phyloP scores from a whole-genome alignment of 768 basidiomycete genomes.

The Naganishia vishniacii region DNA sequence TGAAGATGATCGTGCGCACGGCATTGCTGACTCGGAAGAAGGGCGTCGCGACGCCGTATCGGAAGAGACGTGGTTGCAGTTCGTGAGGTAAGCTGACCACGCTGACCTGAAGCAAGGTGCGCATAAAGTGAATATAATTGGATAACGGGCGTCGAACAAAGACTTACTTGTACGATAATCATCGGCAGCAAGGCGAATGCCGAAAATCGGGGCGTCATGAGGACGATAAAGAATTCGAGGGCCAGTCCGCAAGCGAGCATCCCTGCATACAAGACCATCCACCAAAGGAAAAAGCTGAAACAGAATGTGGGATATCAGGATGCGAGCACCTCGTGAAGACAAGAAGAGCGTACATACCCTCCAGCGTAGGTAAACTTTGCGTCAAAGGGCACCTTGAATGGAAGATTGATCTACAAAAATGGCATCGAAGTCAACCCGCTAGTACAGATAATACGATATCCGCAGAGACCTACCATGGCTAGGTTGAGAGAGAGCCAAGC shows the following conservation, averaged over 20 bases:
- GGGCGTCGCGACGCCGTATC: slow-evolving; percentile 46
- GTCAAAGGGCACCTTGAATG: slow-evolving; percentile 52
- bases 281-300: slow-evolving; percentile 48
- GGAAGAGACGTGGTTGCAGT: slow-evolving; percentile 46
- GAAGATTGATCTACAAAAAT: slow-evolving; percentile 48
- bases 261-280: slow-evolving; percentile 44
- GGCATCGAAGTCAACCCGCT: not conserved
- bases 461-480: slow-evolving; percentile 38
- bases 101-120: slow-evolving; percentile 15
- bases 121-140: slow-evolving; percentile 10
- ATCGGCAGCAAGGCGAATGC: slow-evolving; percentile 47
- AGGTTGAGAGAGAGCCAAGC: slow-evolving; percentile 51
- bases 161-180: slow-evolving; percentile 37
- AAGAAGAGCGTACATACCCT: slow-evolving; percentile 23
- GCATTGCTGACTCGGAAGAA: slow-evolving; percentile 43
- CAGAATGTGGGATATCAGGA: slow-evolving; percentile 26
- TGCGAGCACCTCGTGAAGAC: not conserved
- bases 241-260: slow-evolving; percentile 40
- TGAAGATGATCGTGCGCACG: slow-evolving; percentile 47
- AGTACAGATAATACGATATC: not conserved
- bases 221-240: slow-evolving; percentile 41
- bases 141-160: slow-evolving; percentile 19
- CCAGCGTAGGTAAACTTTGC: slow-evolving; percentile 48
- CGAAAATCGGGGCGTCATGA: slow-evolving; percentile 48
- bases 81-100: slow-evolving; percentile 43